Percentiles rank a stretch among this genome's conserved stretches.
These are phyloP conservation scores for Septoria linicola DNA, from an alignment of 2,329 filamentous ascomycete genomes.

Conservation along the genomic window DNA sequence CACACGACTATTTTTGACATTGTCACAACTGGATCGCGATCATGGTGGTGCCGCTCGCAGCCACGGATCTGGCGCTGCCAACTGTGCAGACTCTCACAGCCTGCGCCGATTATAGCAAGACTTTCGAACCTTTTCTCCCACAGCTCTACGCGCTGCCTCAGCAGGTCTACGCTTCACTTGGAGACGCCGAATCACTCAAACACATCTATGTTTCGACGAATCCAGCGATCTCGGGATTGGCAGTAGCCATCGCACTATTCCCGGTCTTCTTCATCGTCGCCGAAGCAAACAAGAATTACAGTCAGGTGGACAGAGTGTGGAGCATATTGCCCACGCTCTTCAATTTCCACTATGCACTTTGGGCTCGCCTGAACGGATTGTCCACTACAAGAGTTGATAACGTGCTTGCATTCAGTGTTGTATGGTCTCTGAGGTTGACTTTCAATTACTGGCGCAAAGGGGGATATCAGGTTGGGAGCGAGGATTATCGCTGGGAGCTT, in stretches of 20 bases:
- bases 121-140: slow-evolving; percentile 76
- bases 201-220: slow-evolving; percentile 81
- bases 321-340: slow-evolving; percentile 85
- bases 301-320: slow-evolving; percentile 94
- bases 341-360: slow-evolving; percentile 78
- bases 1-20: not conserved
- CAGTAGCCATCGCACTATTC: slow-evolving; percentile 68
- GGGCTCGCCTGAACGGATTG: slow-evolving; percentile 73
- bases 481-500: slow-evolving; percentile 92
- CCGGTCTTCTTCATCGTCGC: slow-evolving; percentile 71
- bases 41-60: slow-evolving; percentile 7
- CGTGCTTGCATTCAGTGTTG: slow-evolving; percentile 64
- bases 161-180: slow-evolving; percentile 55
- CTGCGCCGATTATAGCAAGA: slow-evolving; percentile 72
- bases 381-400: slow-evolving; percentile 70
- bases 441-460: slow-evolving; percentile 98
- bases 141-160: slow-evolving; percentile 51
- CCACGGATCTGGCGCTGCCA: slow-evolving; percentile 52
- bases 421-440: slow-evolving; percentile 74
- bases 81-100: slow-evolving; percentile 68
- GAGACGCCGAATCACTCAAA: slow-evolving; percentile 61
- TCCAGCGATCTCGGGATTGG: slow-evolving; percentile 73
- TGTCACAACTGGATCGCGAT: not conserved
- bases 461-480: slow-evolving; percentile 81
- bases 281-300: slow-evolving; percentile 90